phyloP scores from a whole-genome alignment of 495 filamentous ascomycete species.

The Staphylotrichum longicolle region DNA sequence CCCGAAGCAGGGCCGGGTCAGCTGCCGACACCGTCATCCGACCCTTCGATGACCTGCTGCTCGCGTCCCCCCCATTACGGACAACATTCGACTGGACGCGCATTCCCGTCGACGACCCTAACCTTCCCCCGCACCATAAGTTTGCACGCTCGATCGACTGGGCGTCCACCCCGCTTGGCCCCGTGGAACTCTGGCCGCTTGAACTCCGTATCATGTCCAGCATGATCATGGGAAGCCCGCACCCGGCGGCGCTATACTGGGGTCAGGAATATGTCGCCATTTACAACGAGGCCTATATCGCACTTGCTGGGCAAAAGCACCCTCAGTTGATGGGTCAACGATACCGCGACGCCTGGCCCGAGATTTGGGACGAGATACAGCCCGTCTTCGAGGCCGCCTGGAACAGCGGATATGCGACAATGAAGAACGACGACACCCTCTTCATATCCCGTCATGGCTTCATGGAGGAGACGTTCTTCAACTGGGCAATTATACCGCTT shows the following conservation, averaged over 20 bases:
- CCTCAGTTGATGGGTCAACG: slow-evolving; percentile 64
- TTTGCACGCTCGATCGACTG: slow-evolving; percentile 66
- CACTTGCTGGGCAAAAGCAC: slow-evolving; percentile 67
- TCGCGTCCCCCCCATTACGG: slow-evolving; percentile 29
- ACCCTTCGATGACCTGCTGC: slow-evolving; percentile 31
- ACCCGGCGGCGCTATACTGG: slow-evolving; percentile 74
- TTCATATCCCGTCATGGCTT: slow-evolving; percentile 60
- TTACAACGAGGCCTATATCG: slow-evolving; percentile 71
- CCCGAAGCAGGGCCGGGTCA: slow-evolving; percentile 23
- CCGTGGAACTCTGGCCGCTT: slow-evolving; percentile 60
- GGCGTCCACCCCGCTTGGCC: slow-evolving; percentile 61
- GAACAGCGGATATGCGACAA: slow-evolving; percentile 61
- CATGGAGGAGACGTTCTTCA: slow-evolving; percentile 68
- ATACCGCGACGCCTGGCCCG: slow-evolving; percentile 62
- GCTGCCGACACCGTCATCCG: slow-evolving; percentile 25
- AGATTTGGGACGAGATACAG: slow-evolving; percentile 64
- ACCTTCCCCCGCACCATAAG: slow-evolving; percentile 60
- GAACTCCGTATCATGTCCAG: slow-evolving; percentile 65
- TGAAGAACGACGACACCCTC: slow-evolving; percentile 71
- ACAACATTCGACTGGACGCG: slow-evolving; percentile 68
- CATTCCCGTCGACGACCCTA: slow-evolving; percentile 53
- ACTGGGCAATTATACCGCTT: slow-evolving; percentile 65
- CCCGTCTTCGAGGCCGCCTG: slow-evolving; percentile 58
- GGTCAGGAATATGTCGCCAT: slow-evolving; percentile 62
- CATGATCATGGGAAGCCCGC: slow-evolving; percentile 68